phyloP scores from a whole-genome alignment of 495 filamentous ascomycete species.

The Cryomyces antarcticus region DNA sequence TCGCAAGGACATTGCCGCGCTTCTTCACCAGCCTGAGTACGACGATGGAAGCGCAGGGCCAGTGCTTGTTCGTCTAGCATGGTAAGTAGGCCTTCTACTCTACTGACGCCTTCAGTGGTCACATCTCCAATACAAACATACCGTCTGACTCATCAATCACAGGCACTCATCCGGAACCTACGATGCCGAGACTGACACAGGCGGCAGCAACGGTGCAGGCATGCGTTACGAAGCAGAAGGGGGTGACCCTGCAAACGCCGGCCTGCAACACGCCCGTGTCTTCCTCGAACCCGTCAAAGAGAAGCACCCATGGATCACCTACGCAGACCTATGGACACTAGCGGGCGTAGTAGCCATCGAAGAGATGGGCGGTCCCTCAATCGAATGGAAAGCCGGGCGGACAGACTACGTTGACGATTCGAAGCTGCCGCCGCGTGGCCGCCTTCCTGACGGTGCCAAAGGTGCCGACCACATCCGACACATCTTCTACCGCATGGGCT shows the following conservation, averaged over 20 bases:
- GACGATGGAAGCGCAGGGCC: conserved; percentile 43
- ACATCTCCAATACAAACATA: neutral
- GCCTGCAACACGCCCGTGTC: conserved; percentile 38
- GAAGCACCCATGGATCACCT: conserved; percentile 40
- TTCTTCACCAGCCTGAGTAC: conserved; percentile 37
- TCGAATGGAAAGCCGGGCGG: conserved; percentile 33
- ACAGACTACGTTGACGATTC: conserved; percentile 37
- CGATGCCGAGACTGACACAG: conserved; percentile 34
- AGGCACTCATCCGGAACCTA: conserved; percentile 44
- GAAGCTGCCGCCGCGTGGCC: conserved; percentile 33
- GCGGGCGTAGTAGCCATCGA: conserved; percentile 36
- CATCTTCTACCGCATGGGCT: conserved; percentile 45
- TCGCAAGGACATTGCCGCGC: conserved; percentile 30
- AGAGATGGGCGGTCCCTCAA: conserved; percentile 34
- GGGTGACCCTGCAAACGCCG: conserved; percentile 42
- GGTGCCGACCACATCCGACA: conserved; percentile 36
- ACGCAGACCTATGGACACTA: conserved; percentile 42
- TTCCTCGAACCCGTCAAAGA: conserved; percentile 40
- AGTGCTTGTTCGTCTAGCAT: conserved; percentile 40
- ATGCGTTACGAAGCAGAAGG: conserved; percentile 45
- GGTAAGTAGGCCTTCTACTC: conserved; percentile 19
- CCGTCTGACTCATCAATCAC: neutral
- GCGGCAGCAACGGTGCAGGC: conserved; percentile 41
- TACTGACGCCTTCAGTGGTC: neutral
- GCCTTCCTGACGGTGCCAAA: conserved; percentile 36